Evolutionary conservation across 2,329 filamentous ascomycete species (phyloP), one percentile per base, ranked within the genome.

Genomic region (Dichotomopilus funicola): DNA sequence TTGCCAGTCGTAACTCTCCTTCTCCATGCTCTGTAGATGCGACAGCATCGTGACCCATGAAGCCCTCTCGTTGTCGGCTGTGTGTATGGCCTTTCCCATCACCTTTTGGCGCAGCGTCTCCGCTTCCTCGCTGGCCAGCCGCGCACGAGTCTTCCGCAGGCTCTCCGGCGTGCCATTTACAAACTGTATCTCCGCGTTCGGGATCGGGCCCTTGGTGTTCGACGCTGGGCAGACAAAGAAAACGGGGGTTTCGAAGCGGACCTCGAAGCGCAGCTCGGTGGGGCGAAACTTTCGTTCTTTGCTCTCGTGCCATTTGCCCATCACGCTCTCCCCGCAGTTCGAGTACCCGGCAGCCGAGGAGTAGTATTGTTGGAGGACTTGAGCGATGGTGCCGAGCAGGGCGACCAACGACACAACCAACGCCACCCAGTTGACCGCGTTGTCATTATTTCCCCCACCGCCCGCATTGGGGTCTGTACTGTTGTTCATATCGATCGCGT

Each of bases 1-100:
- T 55, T 78, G 73, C 79, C 79, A 82, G 3, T 65, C 58, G n/a
- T 67, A 62, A 4, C 78, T 81, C 12, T 73, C 68, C 0, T 61
- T 53, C 62, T 82, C 79, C 72, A 80, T 78, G 12, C 65, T 64
- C 53, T 82, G 78, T 0, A 81, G 62, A 9, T 75, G 72, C 3
- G 72, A 73, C n/a, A 82, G 69, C 9, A 82, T 65, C 6, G 71
- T 71, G 4, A 78, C 70, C 79, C 79, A 82, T 1, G 78, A 79
- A 3, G 77, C 77, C n/a, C 73, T 67, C 62, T 82, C 79, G 53
- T 80, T 80, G 60, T 82, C 77, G 5, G 78, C 77, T 2, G 79
- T 82, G 58, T 79, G 78, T 0, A 82, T 71, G 50, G 68, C 63
- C 57, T 71, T 61, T 10, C 56, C 51, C 35, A 53, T 43, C 33